A percentile compares a stretch with the other conserved stretches of the same genome.
Conservation (phyloP, 495 filamentous ascomycete species). For the Astrothelium macrocarpum region DNA sequence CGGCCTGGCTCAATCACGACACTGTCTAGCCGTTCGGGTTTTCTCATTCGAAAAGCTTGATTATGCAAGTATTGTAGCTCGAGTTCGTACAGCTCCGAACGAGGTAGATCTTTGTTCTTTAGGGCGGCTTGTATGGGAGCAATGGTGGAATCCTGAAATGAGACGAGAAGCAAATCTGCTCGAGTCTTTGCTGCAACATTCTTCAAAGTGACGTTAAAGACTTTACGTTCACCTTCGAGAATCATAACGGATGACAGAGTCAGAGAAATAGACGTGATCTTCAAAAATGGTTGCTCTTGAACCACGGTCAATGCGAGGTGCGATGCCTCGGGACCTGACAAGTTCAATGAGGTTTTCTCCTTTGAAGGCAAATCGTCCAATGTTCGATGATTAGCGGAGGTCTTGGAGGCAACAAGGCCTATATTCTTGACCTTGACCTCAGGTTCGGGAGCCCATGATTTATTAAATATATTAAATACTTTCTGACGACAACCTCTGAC, state of each 20-base stretch:
- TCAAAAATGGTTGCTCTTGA: conserved; percentile 61
- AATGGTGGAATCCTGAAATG: conserved; percentile 81
- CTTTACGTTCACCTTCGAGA: conserved; percentile 71
- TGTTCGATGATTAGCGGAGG: conserved; percentile 38
- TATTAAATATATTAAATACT: conserved; percentile 71
- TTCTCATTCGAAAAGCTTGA: conserved; percentile 59
- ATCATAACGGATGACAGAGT: conserved; percentile 85
- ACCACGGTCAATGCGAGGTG: conserved; percentile 59
- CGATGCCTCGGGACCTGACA: conserved; percentile 4
- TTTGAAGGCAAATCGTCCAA: neutral
- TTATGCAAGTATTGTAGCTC: conserved; percentile 63
- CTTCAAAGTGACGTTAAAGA: conserved; percentile 68
- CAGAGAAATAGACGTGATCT: conserved; percentile 64
- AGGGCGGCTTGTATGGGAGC: conserved; percentile 64
- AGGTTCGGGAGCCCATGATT: conserved; percentile 61
- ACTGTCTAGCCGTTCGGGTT: conserved; percentile 13
- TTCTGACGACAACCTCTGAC: conserved; percentile 71
- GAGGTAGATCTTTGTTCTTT: conserved; percentile 61
- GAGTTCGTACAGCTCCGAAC: conserved; percentile 73
- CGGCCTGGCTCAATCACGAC: conserved; percentile 35
- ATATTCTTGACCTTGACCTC: conserved; percentile 66
- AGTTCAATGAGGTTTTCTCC: neutral
- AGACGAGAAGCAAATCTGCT: conserved; percentile 76
- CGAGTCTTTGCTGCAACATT: conserved; percentile 60
- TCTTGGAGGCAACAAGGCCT: conserved; percentile 53